These are phyloP conservation scores for Excoecaria cochinchinensis DNA, from an alignment of 345 rosid genomes.

Conservation along the genomic window DNA sequence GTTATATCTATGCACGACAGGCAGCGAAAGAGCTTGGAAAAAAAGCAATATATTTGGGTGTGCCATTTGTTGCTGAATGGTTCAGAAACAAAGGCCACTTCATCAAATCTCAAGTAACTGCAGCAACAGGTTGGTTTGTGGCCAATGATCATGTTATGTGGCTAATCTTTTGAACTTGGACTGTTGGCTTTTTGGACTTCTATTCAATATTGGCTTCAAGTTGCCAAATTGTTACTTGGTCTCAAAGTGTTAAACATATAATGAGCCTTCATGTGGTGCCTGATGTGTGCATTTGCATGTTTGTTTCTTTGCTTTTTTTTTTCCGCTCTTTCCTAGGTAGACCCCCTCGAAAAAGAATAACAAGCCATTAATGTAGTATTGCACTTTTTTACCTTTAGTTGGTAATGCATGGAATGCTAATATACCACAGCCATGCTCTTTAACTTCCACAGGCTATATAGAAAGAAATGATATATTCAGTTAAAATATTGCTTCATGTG, in stretches of 20 bases:
- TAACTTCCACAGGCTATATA: not conserved
- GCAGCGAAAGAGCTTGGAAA: slow-evolving; percentile 98
- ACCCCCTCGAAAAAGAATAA: not conserved
- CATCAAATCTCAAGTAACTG: slow-evolving; percentile 96
- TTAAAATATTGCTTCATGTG: not conserved
- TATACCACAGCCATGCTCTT: not conserved
- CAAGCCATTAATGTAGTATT: not conserved
- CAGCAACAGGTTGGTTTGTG: slow-evolving; percentile 84
- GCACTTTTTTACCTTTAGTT: not conserved
- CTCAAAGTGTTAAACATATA: not conserved
- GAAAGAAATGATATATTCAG: not conserved
- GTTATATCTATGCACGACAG: slow-evolving; percentile 87
- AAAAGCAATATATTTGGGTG: slow-evolving; percentile 76
- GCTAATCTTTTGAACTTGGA: slow-evolving; percentile 3
- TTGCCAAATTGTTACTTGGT: not conserved
- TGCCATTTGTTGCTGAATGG: slow-evolving; percentile 97
- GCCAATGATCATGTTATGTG: slow-evolving; percentile 9
- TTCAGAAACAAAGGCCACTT: slow-evolving; percentile 93
- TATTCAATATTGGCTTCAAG: not conserved
- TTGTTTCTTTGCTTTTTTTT: not conserved
- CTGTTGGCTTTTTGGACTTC: slow-evolving; percentile 4
- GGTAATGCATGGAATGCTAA: not conserved
- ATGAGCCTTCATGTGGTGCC: not conserved
- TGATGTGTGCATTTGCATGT: no score
- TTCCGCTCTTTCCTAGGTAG: not conserved